phyloP scores from a whole-genome alignment of 768 basidiomycete genomes.

The Daedalea quercina region DNA sequence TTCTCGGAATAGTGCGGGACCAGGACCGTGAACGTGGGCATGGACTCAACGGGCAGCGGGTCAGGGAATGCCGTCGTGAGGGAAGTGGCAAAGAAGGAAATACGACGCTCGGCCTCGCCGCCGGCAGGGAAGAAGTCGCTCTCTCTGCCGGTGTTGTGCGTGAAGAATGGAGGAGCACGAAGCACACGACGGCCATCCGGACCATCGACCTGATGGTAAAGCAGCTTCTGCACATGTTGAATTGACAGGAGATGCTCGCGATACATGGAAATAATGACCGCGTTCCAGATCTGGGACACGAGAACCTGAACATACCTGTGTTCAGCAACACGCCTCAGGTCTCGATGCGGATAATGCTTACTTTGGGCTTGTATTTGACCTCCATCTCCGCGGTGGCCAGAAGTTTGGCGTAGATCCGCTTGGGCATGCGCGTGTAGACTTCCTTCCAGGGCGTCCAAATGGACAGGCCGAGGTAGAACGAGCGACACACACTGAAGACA shows the following conservation, averaged over 20 bases:
- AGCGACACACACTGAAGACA: slow-evolving; percentile 85
- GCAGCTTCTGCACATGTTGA: slow-evolving; percentile 93
- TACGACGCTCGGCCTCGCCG: slow-evolving; percentile 94
- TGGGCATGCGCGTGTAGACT: slow-evolving; percentile 91
- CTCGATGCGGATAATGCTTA: slow-evolving; percentile 17
- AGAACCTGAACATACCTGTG: slow-evolving; percentile 47
- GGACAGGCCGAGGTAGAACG: slow-evolving; percentile 87
- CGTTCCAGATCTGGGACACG: slow-evolving; percentile 99
- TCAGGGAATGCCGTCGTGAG: slow-evolving; percentile 94
- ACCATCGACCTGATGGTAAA: slow-evolving; percentile 95
- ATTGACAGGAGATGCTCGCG: slow-evolving; percentile 97
- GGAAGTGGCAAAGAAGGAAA: slow-evolving; percentile 98
- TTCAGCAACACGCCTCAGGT: not conserved
- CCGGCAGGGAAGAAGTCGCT: slow-evolving; percentile 89
- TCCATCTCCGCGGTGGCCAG: slow-evolving; percentile 97
- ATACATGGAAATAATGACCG: slow-evolving; percentile 99
- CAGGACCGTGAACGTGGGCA: slow-evolving; percentile 99
- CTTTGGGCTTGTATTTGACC: slow-evolving; percentile 99
- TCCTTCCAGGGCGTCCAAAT: slow-evolving; percentile 99
- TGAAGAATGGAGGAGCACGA: slow-evolving; percentile 97
- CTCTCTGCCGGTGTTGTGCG: slow-evolving; percentile 75
- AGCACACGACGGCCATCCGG: slow-evolving; percentile 86
- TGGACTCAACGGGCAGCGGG: slow-evolving; percentile 92
- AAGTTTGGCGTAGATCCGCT: slow-evolving; percentile 96
- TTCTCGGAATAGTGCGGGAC: slow-evolving; percentile 99